Conservation (phyloP, 2,329 filamentous ascomycete species). For the Sclerotinia glacialis region DNA sequence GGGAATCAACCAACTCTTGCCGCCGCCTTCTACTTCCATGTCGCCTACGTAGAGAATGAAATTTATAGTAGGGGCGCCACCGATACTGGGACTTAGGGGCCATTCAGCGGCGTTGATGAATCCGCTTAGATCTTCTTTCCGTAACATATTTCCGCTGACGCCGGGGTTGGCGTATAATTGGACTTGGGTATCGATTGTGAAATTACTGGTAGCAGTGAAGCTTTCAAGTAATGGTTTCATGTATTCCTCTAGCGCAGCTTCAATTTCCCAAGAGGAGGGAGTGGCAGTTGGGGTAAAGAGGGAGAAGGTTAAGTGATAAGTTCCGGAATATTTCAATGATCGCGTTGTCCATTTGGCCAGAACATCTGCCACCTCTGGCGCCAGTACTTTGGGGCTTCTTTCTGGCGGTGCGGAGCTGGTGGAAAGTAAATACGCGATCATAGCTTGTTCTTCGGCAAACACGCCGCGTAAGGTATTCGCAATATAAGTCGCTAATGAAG, state of each 20-base stretch:
- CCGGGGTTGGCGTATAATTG: conserved; percentile 82
- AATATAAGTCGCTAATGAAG: conserved; percentile 73
- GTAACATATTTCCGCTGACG: conserved; percentile 61
- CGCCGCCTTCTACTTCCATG: conserved; percentile 46
- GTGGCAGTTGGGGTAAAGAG: conserved; percentile 77
- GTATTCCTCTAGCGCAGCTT: conserved; percentile 75
- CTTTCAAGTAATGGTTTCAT: conserved; percentile 78
- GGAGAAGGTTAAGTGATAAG: conserved; percentile 94
- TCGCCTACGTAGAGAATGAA: conserved; percentile 87
- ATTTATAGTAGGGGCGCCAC: conserved; percentile 88
- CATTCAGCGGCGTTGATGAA: conserved; percentile 98
- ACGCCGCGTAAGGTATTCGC: conserved; percentile 73
- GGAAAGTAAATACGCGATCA: conserved; percentile 72
- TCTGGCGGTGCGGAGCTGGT: conserved; percentile 54
- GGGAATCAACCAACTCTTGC: conserved; percentile 81
- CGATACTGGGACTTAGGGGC: conserved; percentile 93
- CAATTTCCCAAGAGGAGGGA: conserved; percentile 90
- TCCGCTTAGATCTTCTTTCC: conserved; percentile 82
- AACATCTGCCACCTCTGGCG: conserved; percentile 53
- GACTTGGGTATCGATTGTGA: conserved; percentile 93
- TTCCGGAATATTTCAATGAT: conserved; percentile 86
- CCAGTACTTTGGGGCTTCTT: conserved; percentile 47
- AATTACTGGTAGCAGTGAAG: conserved; percentile 82
- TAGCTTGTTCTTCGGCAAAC: conserved; percentile 85
- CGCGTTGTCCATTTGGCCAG: conserved; percentile 72